Base-by-base conservation (phyloP, 768 basidiomycete genomes). In the Exsudoporus frostii region DNA sequence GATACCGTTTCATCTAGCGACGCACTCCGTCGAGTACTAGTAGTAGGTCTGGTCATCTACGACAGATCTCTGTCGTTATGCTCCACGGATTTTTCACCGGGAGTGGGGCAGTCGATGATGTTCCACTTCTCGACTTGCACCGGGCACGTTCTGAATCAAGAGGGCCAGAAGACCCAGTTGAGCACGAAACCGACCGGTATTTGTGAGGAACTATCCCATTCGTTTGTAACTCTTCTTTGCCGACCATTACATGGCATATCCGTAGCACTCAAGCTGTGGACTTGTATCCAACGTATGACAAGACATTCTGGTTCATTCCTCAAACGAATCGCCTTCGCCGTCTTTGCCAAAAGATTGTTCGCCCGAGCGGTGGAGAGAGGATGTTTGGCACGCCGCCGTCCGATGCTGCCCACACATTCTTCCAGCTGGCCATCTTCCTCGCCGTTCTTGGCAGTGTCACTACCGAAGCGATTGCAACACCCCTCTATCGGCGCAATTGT, bases 221-320 rank as follows among this genome's bases (percentile, higher is more conserved):
- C n/a, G 7, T 42, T 39, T 37, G 24, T 1, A 3, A 37, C 36
- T 32, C 53, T 42, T 43, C 13, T 32, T 49, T 41, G 27, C 55
- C 65, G 20, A 54, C 17, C 3, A n/a, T 43, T 14, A 7, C 14
- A 7, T 37, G 19, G 14, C 6, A 95, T 61, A 79, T 79, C 19
- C 57, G 79, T 19, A 79, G 83, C 7, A 90, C 88, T 8, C 82
- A 82, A 61, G 88, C 85, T 64, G 86, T 88, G 0, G 90, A 95
- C 58, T 93, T 96, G 67, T 88, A 97, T 71, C 93, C 96, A 0
- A 79, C 85, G 3, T 98, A 90, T 64, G 95, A 98, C 70, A 89
- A 84, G 63, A 82, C 90, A 1, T 87, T 98, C 55, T 97, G 91
- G 89, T 55, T 96, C 19, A 87, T 98, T 65, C 81, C 87, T 2